Evolutionary conservation across 2,329 filamentous ascomycete species (phyloP), one percentile per base, ranked within the genome.

Genomic region (Scytalidium lignicola): DNA sequence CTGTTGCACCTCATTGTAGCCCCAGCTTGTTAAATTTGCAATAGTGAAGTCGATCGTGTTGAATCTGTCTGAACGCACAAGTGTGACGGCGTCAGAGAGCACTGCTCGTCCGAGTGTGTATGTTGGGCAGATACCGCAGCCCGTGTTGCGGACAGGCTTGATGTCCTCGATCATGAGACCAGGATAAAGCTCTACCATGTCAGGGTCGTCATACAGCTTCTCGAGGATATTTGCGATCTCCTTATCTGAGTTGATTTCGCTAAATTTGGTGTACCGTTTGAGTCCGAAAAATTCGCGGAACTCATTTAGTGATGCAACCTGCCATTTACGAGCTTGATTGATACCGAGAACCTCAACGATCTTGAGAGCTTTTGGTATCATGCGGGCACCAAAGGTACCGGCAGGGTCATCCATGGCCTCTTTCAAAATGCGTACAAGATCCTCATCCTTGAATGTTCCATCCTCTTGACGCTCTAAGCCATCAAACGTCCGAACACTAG

Each of bases 271-370:
- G 61, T 92, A 84, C 0, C 80, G 77, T 68, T 87, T 86, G 6
- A 93, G 71, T 2, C 82, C 80, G 57, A 92, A 91, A 70, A 90
- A 86, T 64, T 86, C 85, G 46, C 88, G 79, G 72, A 92, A 92
- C 70, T 92, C 88, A 62, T 92, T 92, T 52, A 93, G 72, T 0
- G 47, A 39, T 0, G 83, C 83, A 7, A 88, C 69, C 51, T 88
- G 83, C 88, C 88, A 92, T 50, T 77, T 76, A 40, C 88, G 76
- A 2, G 84, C 80, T 51, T 90, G 86, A 44, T 87, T 73, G 51
- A 92, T 91, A 41, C 87, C 87, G 8, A 92, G 72, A 32, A 91
- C 84, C 65, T 91, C 87, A n/a, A 92, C 78, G 1, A 83, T 80
- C 55, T 37, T 32, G 3, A 45, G 23, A 1, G 17, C 43, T n/a